phyloP scores from a whole-genome alignment of 2,329 filamentous ascomycete species.

The Penicillium sp. region DNA sequence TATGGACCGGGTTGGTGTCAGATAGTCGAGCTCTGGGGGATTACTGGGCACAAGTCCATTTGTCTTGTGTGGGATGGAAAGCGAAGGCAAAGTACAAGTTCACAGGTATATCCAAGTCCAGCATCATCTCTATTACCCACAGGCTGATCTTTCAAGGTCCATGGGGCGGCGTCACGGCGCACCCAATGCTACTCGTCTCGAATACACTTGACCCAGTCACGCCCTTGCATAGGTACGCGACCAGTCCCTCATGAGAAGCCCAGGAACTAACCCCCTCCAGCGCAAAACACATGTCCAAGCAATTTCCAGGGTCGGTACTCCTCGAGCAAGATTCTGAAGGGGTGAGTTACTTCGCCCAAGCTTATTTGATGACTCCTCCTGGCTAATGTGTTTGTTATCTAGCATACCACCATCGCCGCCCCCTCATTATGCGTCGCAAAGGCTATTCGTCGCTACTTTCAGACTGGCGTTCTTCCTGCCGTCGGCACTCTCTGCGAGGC shows the following conservation, averaged over 20 bases:
- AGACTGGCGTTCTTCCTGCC: constrained; percentile 42
- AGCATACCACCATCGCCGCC: constrained; percentile 39
- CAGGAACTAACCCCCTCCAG: constrained; percentile 20
- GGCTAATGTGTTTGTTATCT: background rate
- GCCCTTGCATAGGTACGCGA: constrained; percentile 46
- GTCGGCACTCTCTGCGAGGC: constrained; percentile 39
- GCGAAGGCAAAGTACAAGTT: constrained; percentile 38
- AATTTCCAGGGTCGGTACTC: constrained; percentile 49
- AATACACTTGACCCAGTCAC: constrained; percentile 64
- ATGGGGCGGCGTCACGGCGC: constrained; percentile 38
- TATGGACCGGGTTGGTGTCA: constrained; percentile 26
- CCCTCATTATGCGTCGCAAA: constrained; percentile 42
- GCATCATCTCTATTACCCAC: too few species aligned
- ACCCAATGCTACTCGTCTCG: constrained; percentile 60
- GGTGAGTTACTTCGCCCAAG: constrained; percentile 30
- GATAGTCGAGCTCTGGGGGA: constrained; percentile 36
- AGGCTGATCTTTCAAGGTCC: constrained; percentile 20
- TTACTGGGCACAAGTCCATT: constrained; percentile 42
- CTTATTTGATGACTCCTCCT: background rate
- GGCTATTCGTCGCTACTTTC: constrained; percentile 45
- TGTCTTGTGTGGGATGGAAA: constrained; percentile 43
- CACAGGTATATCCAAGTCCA: constrained; percentile 24
- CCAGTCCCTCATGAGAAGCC: background rate
- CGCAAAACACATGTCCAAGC: constrained; percentile 39
- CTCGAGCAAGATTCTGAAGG: constrained; percentile 50